Base-by-base conservation (phyloP, 2,329 filamentous ascomycete genomes). In the Annulohypoxylon truncatum region DNA sequence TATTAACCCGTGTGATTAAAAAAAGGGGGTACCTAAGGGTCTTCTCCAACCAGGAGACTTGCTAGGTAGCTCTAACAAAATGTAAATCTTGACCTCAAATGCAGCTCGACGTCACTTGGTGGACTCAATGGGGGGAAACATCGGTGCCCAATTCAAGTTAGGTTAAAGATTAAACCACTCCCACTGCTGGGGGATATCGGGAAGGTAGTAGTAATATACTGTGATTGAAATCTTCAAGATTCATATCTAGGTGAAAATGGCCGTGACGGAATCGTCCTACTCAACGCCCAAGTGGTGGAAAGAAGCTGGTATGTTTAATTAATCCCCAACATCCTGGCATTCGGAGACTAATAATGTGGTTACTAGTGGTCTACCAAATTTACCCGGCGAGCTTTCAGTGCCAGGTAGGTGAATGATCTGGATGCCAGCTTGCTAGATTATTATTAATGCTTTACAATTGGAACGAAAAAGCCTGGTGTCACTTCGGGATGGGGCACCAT, bases 401-500 rank as follows among this genome's bases (percentile, higher is more conserved):
- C n/a, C 67, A 70, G 44, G 67, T 69, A 60, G 18, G 64, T 62
- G 26, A 28, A 42, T 29, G 12, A 47, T n/a, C 31, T 13, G 13
- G 8, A 61, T 31, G 4, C n/a, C 2, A 20, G 53, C 9, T 18
- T 42, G 10, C 5, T 26, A 24, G n/a, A 58, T 48, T 13, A 12
- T 54, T 35, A 56, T 60, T 60, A 58, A 64, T 18, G 26, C 15
- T 58, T 15, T 20, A 33, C 29, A 22, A 44, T 42, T 20, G 9
- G 15, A 54, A 51, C 53, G 9, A 15, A 54, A 62, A 67, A 69
- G 67, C 61, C 64, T 35, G 67, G 67, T 10, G 47, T 65, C 15
- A 72, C 62, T 8, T 70, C 73, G 66, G 87, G 89, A 54, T 81
- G 87, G 69, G 88, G 89, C 9, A 86, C 90, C 68, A 78, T 92